Percentiles rank a stretch among this genome's conserved stretches.
Evolutionary conservation across 495 filamentous ascomycete species (phyloP).

Genomic region (Neurospora sp.): DNA sequence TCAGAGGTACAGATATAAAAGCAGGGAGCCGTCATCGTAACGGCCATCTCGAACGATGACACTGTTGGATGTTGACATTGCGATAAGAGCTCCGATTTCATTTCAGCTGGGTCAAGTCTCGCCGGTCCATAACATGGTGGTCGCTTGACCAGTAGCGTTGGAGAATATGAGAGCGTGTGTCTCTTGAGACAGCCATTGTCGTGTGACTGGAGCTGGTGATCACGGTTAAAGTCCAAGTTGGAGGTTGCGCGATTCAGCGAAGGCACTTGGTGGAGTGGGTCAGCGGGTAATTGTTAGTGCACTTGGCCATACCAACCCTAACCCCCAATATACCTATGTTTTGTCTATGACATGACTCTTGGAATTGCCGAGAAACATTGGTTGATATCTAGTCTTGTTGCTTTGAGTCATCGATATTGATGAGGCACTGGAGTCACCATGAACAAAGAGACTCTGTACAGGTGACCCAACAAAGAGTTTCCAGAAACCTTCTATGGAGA

Average conservation of each 20-base stretch:
- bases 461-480: neutral
- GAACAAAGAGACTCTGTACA: neutral
- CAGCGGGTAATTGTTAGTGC: neutral
- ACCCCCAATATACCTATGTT: neutral
- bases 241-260: neutral
- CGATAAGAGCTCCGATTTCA: neutral
- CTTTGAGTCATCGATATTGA: too few relatives aligned
- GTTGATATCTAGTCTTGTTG: too few relatives aligned
- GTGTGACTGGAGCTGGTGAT: neutral
- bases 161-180: neutral
- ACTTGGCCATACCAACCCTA: accelerated
- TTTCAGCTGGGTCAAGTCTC: neutral
- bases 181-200: neutral
- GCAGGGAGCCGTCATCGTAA: neutral
- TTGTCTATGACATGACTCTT: neutral
- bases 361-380: too few relatives aligned
- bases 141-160: neutral
- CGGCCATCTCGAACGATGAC: neutral
- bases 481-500: neutral
- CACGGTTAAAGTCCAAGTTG: neutral
- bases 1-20: too few relatives aligned
- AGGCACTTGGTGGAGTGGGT: neutral
- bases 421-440: too few relatives aligned
- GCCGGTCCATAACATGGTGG: neutral
- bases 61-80: neutral